Percentiles rank a stretch among this genome's conserved stretches.
Conservation (phyloP, 148 eudicot genomes). For the Fagopyrum esculentum region DNA sequence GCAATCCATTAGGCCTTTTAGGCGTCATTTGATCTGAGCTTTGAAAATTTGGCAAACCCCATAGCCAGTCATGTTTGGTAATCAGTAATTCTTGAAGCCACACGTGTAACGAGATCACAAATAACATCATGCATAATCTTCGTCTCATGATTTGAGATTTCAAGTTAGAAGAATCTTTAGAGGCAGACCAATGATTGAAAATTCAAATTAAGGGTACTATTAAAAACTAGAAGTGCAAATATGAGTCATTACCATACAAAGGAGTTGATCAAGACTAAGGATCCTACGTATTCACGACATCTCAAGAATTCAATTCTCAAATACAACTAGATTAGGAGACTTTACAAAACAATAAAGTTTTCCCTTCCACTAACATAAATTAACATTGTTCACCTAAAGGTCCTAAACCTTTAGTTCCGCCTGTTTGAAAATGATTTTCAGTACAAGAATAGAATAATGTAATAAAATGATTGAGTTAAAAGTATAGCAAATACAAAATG, state of each 20-base stretch:
- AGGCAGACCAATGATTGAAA: neutral
- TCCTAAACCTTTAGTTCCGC: neutral
- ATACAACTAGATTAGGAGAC: neutral
- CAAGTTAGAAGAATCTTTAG: constrained; percentile 9
- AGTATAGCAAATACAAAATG: neutral
- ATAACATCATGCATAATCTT: constrained; percentile 20
- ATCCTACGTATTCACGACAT: neutral
- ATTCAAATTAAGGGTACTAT: neutral
- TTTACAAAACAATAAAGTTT: neutral
- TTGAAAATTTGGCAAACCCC: too few species aligned
- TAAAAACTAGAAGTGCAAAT: neutral
- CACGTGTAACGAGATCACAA: too few species aligned
- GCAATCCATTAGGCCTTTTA: neutral
- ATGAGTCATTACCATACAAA: neutral
- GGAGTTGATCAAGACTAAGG: neutral
- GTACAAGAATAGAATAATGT: neutral
- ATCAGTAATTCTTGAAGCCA: too few species aligned
- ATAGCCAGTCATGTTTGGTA: too few species aligned
- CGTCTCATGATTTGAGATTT: constrained; percentile 43
- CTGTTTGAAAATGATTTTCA: neutral
- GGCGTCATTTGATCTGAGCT: too few species aligned
- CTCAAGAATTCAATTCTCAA: neutral
- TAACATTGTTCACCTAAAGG: neutral
- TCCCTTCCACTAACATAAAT: neutral
- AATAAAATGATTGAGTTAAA: neutral